phyloP scores from a whole-genome alignment of 2,329 filamentous ascomycete species.

The Coniochaeta sp. region DNA sequence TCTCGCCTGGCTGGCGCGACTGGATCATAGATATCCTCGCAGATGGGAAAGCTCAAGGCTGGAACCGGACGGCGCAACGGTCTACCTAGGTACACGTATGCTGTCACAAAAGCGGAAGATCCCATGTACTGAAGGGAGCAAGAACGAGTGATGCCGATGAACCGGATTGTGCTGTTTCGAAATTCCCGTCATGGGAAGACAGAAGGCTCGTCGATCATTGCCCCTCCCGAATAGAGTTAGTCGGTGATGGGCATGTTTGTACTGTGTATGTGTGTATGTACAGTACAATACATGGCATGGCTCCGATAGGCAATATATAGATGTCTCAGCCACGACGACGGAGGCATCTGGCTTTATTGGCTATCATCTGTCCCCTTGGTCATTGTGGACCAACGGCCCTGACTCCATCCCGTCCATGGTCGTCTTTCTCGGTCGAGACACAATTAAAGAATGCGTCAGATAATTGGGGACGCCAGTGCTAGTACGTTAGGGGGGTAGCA shows the following conservation, averaged over 20 bases:
- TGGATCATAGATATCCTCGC: not conserved
- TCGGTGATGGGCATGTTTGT: no score
- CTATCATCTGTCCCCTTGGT: not conserved
- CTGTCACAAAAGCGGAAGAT: not conserved
- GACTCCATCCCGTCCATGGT: not conserved
- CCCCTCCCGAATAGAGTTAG: no score
- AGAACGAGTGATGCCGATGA: no score
- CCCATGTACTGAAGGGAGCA: no score
- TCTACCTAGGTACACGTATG: not conserved
- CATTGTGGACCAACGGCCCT: not conserved
- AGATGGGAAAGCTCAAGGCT: not conserved
- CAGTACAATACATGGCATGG: no score
- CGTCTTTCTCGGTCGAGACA: not conserved
- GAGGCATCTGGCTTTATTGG: not conserved
- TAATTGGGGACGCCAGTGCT: not conserved
- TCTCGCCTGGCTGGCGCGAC: not conserved
- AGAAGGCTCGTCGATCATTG: no score
- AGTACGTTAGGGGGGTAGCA: not conserved
- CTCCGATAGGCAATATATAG: not conserved
- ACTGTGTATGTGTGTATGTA: no score
- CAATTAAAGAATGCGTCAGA: no score
- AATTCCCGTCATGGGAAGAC: no score
- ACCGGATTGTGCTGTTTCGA: no score
- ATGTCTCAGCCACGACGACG: not conserved
- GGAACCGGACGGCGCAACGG: not conserved